Evolutionary conservation across 176 grass and related monocot genomes (phyloP), one percentile per base, ranked within the genome.

Genomic region (Juncus effusus): DNA sequence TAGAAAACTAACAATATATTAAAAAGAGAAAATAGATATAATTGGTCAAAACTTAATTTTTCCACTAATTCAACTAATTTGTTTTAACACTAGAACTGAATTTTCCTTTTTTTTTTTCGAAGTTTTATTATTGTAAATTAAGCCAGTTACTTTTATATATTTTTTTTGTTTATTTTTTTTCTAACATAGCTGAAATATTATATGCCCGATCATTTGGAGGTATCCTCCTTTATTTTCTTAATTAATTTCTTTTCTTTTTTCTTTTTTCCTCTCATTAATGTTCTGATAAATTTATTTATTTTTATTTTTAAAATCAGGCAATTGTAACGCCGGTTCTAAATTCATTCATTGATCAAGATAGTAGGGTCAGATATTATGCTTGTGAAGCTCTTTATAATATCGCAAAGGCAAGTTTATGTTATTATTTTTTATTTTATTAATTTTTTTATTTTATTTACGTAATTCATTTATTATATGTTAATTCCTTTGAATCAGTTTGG

Each of bases 311-410:
- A 56, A 71, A 59, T 54, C 78, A 99, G 95, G 76, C 84, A 76
- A 99, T 99, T 56, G 89, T 99, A 51, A 80, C 83, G 14, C 95
- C 95, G 72, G 95, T 99, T 42, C 77, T 99, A 65, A 52, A 62
- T 61, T 82, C 89, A 36, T 99, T 99, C 73, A 2, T 12, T 15
- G 95, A 99, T 60, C 89, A 94, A 78, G 95, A 99, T 68, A 87
- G 89, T 54, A 99, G 89, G 84, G 95, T 99, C 73, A 88, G 95
- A 51, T 99, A 94, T 69, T 99, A 99, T 90, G 95, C 95, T 60
- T 99, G 95, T 80, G 95, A 99, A 90, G 95, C 95, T 58, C 63
- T 99, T 63, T 99, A 99, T 77, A 99, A 99, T 69, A 99, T 99
- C 80, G 95, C 95, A 79, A 99, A 99, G 95, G 95, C 86, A 74